Percentiles rank a stretch among this genome's conserved stretches.
These are phyloP conservation scores for Solanum aculeatissimum DNA, from an alignment of 305 asterid genomes.

Conservation along the genomic window DNA sequence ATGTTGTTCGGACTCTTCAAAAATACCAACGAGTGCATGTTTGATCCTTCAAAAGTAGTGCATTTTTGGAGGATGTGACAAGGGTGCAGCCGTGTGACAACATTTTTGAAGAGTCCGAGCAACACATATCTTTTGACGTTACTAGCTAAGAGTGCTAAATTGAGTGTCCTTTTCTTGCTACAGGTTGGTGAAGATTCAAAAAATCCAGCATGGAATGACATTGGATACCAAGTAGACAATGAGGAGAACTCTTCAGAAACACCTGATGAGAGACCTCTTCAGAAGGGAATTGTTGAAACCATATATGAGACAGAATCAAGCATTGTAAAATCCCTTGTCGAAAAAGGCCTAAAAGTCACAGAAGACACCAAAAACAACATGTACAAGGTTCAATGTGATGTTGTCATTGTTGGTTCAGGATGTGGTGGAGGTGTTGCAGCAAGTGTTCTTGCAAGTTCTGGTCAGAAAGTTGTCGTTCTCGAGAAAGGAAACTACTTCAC, in stretches of 20 bases:
- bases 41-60: background rate
- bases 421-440: constrained; percentile 94
- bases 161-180: background rate
- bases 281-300: constrained; percentile 62
- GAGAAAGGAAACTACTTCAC: constrained; percentile 81
- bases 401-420: constrained; percentile 76
- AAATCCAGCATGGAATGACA: constrained; percentile 69
- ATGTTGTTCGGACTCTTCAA: background rate
- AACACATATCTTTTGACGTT: background rate
- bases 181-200: constrained; percentile 46
- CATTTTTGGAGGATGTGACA: background rate
- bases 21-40: background rate
- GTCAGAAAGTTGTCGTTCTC: constrained; percentile 61
- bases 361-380: constrained; percentile 11
- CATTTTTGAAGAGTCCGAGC: background rate
- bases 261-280: constrained; percentile 39
- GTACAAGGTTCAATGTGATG: constrained; percentile 56
- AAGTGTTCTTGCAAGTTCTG: constrained; percentile 52
- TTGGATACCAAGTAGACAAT: constrained; percentile 47
- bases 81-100: background rate
- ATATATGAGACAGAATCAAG: constrained; percentile 29
- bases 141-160: background rate
- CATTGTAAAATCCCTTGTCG: constrained; percentile 20
- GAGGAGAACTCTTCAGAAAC: background rate
- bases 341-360: constrained; percentile 39